Evolutionary conservation across 2,329 filamentous ascomycete genomes (phyloP).

Genomic region (Fusarium praegraminearum): DNA sequence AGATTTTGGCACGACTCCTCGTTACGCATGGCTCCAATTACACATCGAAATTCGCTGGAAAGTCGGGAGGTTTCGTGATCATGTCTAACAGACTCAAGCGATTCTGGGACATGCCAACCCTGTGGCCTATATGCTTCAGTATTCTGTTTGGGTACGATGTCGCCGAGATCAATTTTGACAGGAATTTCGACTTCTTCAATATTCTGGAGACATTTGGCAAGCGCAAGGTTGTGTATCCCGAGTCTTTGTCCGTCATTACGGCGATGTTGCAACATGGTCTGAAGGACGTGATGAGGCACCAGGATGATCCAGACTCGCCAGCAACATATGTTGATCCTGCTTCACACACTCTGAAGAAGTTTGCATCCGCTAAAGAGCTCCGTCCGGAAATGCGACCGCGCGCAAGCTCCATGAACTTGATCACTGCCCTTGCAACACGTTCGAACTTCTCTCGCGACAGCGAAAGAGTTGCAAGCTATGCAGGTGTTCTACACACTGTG

Average conservation of each 20-base stretch:
- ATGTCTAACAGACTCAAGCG: constrained; percentile 84
- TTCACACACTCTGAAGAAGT: constrained; percentile 20
- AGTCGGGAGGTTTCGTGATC: constrained; percentile 88
- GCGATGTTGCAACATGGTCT: constrained; percentile 90
- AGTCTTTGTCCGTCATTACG: constrained; percentile 82
- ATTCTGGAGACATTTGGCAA: constrained; percentile 80
- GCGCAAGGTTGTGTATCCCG: constrained; percentile 77
- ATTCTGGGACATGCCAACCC: constrained; percentile 87
- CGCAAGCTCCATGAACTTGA: constrained; percentile 75
- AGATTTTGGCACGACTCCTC: constrained; percentile 85
- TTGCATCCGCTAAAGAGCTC: constrained; percentile 12
- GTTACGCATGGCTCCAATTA: constrained; percentile 85
- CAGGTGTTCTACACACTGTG: constrained; percentile 77
- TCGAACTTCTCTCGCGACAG: constrained; percentile 54
- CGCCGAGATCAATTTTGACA: constrained; percentile 77
- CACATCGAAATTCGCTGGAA: constrained; percentile 83
- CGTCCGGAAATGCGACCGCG: constrained; percentile 52
- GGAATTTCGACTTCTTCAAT: constrained; percentile 78
- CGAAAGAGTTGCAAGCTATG: constrained; percentile 64
- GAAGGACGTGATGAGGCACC: constrained; percentile 73
- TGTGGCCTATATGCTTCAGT: constrained; percentile 91
- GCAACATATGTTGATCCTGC: constrained; percentile 33
- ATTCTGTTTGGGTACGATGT: constrained; percentile 89
- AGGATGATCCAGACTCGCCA: constrained; percentile 70
- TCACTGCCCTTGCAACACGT: constrained; percentile 67